Evolutionary conservation across 2,329 filamentous ascomycete species (phyloP).

Genomic region (Emmonsiellopsis sp.): DNA sequence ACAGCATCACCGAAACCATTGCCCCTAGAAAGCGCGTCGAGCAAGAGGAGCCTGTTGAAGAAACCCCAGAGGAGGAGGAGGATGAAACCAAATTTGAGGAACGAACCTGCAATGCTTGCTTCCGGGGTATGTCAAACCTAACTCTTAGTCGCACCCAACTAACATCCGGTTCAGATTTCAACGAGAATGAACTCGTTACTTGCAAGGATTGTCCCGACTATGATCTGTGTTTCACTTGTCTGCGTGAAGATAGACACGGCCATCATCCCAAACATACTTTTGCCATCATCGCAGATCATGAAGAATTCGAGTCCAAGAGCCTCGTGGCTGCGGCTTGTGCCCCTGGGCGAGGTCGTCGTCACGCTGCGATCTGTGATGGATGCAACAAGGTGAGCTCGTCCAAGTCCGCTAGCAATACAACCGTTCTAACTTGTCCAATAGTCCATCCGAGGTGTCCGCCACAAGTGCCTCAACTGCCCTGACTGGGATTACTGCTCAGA

Average conservation of each 20-base stretch:
- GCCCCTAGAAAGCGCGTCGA: conserved; percentile 46
- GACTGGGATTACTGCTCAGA: conserved; percentile 91
- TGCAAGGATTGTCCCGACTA: conserved; percentile 81
- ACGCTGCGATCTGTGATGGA: conserved; percentile 88
- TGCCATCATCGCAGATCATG: conserved; percentile 37
- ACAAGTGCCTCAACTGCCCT: conserved; percentile 95
- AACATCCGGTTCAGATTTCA: conserved; percentile 45
- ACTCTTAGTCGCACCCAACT: neutral
- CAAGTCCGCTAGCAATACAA: neutral
- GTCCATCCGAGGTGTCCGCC: conserved; percentile 76
- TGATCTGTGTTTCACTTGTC: conserved; percentile 81
- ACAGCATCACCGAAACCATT: conserved; percentile 69
- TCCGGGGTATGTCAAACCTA: conserved; percentile 41
- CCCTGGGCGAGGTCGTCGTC: conserved; percentile 70
- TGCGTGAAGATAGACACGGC: conserved; percentile 66
- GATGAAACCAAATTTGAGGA: conserved; percentile 1
- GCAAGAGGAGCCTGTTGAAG: conserved; percentile 1
- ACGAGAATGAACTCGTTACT: conserved; percentile 73
- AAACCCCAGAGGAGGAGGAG: neutral
- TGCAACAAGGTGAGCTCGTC: conserved; percentile 58
- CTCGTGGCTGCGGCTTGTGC: conserved; percentile 59
- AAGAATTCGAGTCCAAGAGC: conserved; percentile 44
- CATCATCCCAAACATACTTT: conserved; percentile 88
- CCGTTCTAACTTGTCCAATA: conserved; percentile 22
- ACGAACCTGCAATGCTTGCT: conserved; percentile 52